Evolutionary conservation across 1,284 basidiomycete genomes (phyloP), one percentile per base, ranked within the genome.

Genomic region (Fomitopsis pinicola): DNA sequence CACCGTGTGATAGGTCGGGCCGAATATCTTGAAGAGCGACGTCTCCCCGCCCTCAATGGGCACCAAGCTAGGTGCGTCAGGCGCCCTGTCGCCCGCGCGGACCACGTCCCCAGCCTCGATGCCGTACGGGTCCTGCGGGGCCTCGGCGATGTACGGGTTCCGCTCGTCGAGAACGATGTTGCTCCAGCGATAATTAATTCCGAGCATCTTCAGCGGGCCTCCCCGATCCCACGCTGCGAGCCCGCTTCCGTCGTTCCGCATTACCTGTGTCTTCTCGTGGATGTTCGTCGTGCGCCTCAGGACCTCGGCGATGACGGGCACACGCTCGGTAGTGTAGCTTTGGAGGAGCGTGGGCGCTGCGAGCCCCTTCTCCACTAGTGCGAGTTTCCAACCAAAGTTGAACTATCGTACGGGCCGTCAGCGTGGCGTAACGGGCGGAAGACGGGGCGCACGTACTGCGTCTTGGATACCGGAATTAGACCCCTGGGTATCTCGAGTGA

Each of bases 131-230:
- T 58, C 56, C 42, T 46, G 22, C 17, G 44, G 42, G 2, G 17
- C 33, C 10, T 40, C 7, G 14, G 36, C 38, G 15, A 26, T n/a
- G 19, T 26, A 64, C 10, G 53, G 53, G 28, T 38, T 48, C 14
- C 53, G 42, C 36, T 48, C 59, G 45, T 60, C 52, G 44, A 61
- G 42, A 15, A 81, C 72, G 54, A 81, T 75, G 9, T 74, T 67
- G 63, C 80, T 81, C 73, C 77, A 76, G 14, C 80, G 73, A 62
- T 78, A 82, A 65, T 81, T 81, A 36, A 82, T 73, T 1, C 78
- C 78, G 35, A 81, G 72, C 66, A 78, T 77, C 36, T 72, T 67
- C 28, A 80, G 67, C 4, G 67, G 66, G 19, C 68, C 54, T 17
- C 55, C 57, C 15, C 63, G 56, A 44, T 55, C 57, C 55, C 55